Conservation (phyloP, 306 rosid genomes). For the Gastrolobium villosum region DNA sequence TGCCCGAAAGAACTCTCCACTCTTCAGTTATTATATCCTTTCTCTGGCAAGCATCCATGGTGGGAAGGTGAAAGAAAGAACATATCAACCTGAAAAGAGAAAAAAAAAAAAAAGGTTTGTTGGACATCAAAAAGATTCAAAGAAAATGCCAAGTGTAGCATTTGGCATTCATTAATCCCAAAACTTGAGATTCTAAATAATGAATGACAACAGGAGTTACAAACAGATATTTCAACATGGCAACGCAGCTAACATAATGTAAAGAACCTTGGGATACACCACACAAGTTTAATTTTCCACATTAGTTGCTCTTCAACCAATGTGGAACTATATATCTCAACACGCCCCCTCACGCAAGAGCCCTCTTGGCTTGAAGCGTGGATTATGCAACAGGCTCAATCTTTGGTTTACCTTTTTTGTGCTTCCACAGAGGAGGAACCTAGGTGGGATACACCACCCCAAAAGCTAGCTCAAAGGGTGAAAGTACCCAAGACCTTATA, state of each 20-base stretch:
- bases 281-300: too few relatives aligned
- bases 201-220: constrained; percentile 15
- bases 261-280: too few relatives aligned
- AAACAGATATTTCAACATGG: constrained; percentile 19
- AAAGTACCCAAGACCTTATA: too few relatives aligned
- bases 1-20: constrained; percentile 65
- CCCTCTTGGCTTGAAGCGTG: too few relatives aligned
- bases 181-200: constrained; percentile 14
- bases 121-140: constrained; percentile 21
- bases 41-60: constrained; percentile 43
- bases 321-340: too few relatives aligned
- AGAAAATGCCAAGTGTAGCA: constrained; percentile 25
- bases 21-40: constrained; percentile 70
- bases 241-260: constrained; percentile 27
- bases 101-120: not conserved
- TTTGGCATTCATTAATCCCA: constrained; percentile 39
- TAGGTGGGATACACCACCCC: too few relatives aligned
- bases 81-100: constrained; percentile 40
- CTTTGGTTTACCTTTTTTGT: too few relatives aligned
- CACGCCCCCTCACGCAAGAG: too few relatives aligned
- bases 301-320: too few relatives aligned
- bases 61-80: constrained; percentile 33
- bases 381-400: too few relatives aligned
- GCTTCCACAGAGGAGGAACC: too few relatives aligned
- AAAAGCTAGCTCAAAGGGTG: too few relatives aligned